Percentiles rank a stretch among this genome's conserved stretches.
These are phyloP conservation scores for Liquidambar formosana DNA, from an alignment of 164 flowering plant genomes.

Conservation along the genomic window DNA sequence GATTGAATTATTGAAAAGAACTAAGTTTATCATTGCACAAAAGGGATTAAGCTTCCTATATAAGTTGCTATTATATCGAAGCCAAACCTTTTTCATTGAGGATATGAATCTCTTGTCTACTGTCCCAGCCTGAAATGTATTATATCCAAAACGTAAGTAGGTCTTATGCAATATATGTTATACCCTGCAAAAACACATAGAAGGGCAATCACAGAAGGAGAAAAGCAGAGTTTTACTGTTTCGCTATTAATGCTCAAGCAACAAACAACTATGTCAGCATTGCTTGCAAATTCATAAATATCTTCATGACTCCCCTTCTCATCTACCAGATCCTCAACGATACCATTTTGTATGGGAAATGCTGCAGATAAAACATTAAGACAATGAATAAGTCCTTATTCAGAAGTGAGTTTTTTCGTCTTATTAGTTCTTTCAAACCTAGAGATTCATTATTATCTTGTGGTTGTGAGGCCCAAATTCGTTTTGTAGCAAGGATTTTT, in stretches of 20 bases:
- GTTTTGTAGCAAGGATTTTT: slow-evolving; percentile 79
- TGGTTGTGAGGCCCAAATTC: slow-evolving; percentile 58
- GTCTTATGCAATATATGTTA: slow-evolving; percentile 9
- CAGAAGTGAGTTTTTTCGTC: neutral
- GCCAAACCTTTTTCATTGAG: slow-evolving; percentile 85
- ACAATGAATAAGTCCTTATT: slow-evolving; percentile 5
- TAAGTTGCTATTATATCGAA: neutral
- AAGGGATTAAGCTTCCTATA: neutral
- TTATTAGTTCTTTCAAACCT: slow-evolving; percentile 31
- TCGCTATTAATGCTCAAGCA: slow-evolving; percentile 70
- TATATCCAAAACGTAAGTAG: neutral
- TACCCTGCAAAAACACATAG: neutral
- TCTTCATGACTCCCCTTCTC: slow-evolving; percentile 73
- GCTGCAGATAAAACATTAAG: slow-evolving; percentile 21
- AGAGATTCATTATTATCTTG: slow-evolving; percentile 23
- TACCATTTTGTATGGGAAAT: slow-evolving; percentile 21
- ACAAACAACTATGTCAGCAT: slow-evolving; percentile 77
- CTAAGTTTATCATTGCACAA: no score
- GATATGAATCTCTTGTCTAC: slow-evolving; percentile 68
- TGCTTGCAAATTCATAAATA: slow-evolving; percentile 61
- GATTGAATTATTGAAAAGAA: no score
- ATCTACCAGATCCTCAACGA: slow-evolving; percentile 57
- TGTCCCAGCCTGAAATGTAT: slow-evolving; percentile 65
- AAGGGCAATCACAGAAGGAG: neutral
- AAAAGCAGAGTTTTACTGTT: slow-evolving; percentile 48